These are phyloP conservation scores for Amanita muscaria DNA, from an alignment of 768 basidiomycete genomes.

Conservation along the genomic window DNA sequence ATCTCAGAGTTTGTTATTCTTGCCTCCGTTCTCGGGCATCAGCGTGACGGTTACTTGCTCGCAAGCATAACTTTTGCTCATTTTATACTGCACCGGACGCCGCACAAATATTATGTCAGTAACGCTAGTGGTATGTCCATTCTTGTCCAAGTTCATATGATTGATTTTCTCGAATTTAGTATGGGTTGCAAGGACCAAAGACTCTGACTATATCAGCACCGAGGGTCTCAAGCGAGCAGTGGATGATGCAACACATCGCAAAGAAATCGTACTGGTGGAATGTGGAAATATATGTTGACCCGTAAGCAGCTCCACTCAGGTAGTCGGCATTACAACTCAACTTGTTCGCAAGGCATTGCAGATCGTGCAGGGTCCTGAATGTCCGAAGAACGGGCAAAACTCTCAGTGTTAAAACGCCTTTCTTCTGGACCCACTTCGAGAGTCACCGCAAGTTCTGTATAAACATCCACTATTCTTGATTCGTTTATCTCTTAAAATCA, in stretches of 20 bases:
- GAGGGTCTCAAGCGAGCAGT: constrained; percentile 58
- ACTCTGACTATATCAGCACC: constrained; percentile 54
- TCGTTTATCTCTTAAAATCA: constrained; percentile 56
- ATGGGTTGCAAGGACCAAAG: constrained; percentile 66
- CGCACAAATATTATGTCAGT: constrained; percentile 13
- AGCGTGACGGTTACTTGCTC: constrained; percentile 56
- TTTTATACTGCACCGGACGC: constrained; percentile 36
- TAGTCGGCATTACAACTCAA: background rate
- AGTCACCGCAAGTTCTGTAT: constrained; percentile 50
- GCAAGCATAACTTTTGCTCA: constrained; percentile 48
- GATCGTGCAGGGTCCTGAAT: constrained; percentile 24
- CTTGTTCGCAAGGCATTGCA: constrained; percentile 20
- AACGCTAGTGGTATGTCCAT: constrained; percentile 23
- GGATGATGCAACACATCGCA: constrained; percentile 44
- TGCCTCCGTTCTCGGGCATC: constrained; percentile 43
- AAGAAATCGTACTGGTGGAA: constrained; percentile 64
- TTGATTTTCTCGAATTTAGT: constrained; percentile 23
- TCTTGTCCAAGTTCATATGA: background rate
- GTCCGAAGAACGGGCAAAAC: constrained; percentile 16
- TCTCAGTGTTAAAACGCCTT: constrained; percentile 28
- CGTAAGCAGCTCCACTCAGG: constrained; percentile 30
- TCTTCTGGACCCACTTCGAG: constrained; percentile 43
- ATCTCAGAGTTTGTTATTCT: constrained; percentile 57
- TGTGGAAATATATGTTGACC: constrained; percentile 42
- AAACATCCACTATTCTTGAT: constrained; percentile 22